Evolutionary conservation across 2,329 filamentous ascomycete genomes (phyloP).

Genomic region (Verticillium klebahnii): DNA sequence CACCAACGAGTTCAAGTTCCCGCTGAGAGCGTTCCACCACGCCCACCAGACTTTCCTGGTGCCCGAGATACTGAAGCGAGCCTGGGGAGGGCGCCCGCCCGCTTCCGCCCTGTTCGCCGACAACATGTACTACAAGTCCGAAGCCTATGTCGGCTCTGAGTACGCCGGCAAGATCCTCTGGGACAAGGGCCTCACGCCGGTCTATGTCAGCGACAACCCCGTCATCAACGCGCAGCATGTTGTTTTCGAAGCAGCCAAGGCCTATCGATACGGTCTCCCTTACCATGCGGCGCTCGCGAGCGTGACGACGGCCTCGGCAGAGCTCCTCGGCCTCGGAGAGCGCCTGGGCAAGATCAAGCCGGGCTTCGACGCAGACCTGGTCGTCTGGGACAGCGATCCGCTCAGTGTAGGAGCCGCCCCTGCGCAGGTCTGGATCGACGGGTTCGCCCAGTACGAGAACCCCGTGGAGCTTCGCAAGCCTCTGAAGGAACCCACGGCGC

Average conservation of each 20-base stretch:
- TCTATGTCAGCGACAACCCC: slow-evolving; percentile 69
- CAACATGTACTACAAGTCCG: slow-evolving; percentile 69
- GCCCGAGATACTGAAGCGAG: slow-evolving; percentile 58
- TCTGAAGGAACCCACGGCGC: slow-evolving; percentile 28
- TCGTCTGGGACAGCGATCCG: slow-evolving; percentile 60
- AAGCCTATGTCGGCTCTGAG: slow-evolving; percentile 61
- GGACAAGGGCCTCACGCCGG: slow-evolving; percentile 59
- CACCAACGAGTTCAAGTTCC: slow-evolving; percentile 67
- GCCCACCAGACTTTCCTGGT: slow-evolving; percentile 63
- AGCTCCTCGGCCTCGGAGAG: slow-evolving; percentile 51
- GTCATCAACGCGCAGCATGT: slow-evolving; percentile 67
- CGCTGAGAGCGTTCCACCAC: slow-evolving; percentile 64
- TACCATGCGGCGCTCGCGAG: slow-evolving; percentile 55
- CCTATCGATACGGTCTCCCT: slow-evolving; percentile 54
- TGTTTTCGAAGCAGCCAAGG: slow-evolving; percentile 59
- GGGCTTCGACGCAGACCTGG: slow-evolving; percentile 58
- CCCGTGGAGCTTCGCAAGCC: slow-evolving; percentile 52
- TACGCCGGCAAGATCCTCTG: slow-evolving; percentile 62
- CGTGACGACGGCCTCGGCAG: slow-evolving; percentile 55
- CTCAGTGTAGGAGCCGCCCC: slow-evolving; percentile 55
- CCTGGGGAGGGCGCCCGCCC: slow-evolving; percentile 49
- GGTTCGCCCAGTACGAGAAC: slow-evolving; percentile 50
- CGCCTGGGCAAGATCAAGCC: slow-evolving; percentile 57
- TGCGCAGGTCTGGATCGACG: slow-evolving; percentile 61
- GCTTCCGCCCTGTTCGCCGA: slow-evolving; percentile 64